Conservation (phyloP, 1,284 basidiomycete genomes). For the Puccinia coronata region DNA sequence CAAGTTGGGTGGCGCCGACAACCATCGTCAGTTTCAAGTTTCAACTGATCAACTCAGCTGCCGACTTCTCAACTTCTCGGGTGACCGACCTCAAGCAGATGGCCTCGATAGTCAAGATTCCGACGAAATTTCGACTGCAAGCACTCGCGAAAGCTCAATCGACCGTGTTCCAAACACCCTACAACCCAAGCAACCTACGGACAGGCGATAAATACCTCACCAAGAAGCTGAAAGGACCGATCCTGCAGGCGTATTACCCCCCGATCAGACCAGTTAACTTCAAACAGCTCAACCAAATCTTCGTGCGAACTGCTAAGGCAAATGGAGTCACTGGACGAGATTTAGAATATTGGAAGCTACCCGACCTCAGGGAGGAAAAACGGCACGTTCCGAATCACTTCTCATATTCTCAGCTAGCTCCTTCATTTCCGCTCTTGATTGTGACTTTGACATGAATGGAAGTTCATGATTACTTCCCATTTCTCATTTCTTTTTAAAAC, state of each 20-base stretch:
- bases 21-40: no score
- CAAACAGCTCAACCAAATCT: conserved; percentile 34
- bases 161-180: conserved; percentile 33
- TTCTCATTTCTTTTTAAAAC: neutral
- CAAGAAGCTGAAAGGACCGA: conserved; percentile 38
- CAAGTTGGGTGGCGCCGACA: no score
- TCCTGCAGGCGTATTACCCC: conserved; percentile 38
- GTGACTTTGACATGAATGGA: neutral
- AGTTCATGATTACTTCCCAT: neutral
- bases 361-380: conserved; percentile 49
- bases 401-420: neutral
- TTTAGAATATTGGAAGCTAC: conserved; percentile 49
- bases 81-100: no score
- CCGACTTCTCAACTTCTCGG: no score
- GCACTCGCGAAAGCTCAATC: conserved; percentile 31
- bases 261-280: conserved; percentile 43
- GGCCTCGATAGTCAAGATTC: conserved; percentile 28
- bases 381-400: conserved; percentile 19
- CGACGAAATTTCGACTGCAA: conserved; percentile 33
- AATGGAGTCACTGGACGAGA: conserved; percentile 39
- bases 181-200: conserved; percentile 13
- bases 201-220: conserved; percentile 38
- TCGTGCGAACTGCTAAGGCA: conserved; percentile 35
- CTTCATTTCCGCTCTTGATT: neutral
- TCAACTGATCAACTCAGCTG: no score